A percentile compares a stretch with the other conserved stretches of the same genome.
Conservation (phyloP, 2,329 filamentous ascomycete genomes). For the Didymosphaeria variabile region DNA sequence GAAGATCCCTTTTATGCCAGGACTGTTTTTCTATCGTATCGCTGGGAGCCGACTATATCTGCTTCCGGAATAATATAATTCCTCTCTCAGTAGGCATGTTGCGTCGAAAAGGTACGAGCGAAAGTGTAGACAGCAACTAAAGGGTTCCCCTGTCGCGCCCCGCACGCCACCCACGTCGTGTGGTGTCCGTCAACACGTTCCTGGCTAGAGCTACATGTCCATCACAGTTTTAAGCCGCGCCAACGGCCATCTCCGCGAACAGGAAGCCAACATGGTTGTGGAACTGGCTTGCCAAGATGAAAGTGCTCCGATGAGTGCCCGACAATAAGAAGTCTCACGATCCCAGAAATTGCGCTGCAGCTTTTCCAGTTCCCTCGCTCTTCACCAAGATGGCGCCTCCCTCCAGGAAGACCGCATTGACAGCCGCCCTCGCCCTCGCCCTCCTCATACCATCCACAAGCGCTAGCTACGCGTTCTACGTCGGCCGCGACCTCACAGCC, state of each 20-base stretch:
- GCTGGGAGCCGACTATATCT: background rate
- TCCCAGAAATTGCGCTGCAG: background rate
- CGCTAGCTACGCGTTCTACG: constrained; percentile 61
- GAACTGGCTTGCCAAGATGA: background rate
- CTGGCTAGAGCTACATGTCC: constrained; percentile 1
- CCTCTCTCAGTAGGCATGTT: no score
- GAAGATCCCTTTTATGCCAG: background rate
- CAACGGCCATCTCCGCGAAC: background rate
- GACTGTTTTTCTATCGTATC: background rate
- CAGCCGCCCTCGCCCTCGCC: constrained; percentile 2
- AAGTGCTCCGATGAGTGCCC: background rate
- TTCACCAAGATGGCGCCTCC: constrained; percentile 2
- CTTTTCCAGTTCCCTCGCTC: background rate
- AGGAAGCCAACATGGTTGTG: background rate
- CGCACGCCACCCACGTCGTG: background rate
- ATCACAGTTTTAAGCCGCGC: background rate
- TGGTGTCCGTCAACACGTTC: background rate
- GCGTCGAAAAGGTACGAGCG: background rate
- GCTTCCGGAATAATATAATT: no score
- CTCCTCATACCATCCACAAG: constrained; percentile 20
- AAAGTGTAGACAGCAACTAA: background rate
- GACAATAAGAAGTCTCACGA: background rate
- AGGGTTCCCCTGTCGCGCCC: background rate
- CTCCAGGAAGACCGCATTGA: background rate
- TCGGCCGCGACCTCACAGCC: constrained; percentile 56